Conservation (phyloP, 140 eudicot genomes). For the Stevia rebaudiana region DNA sequence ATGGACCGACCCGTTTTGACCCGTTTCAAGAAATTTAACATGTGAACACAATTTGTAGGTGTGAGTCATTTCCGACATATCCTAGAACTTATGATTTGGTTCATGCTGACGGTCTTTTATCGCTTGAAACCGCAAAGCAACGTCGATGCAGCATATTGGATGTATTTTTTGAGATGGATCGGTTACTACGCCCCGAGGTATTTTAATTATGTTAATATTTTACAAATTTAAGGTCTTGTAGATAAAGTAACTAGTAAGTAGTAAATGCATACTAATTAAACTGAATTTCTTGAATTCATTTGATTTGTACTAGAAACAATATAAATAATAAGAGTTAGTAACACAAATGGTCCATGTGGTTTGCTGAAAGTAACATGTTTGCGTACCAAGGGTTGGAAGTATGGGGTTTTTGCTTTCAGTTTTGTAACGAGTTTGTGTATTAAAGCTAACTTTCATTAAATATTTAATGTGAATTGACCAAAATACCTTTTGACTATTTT, state of each 20-base stretch:
- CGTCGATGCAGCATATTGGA: conserved; percentile 71
- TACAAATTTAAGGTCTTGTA: not conserved
- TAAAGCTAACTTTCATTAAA: too few relatives aligned
- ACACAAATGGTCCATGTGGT: too few relatives aligned
- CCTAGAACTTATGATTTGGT: conserved; percentile 97
- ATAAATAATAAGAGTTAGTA: not conserved
- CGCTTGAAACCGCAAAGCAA: conserved; percentile 62
- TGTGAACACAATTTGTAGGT: conserved; percentile 47
- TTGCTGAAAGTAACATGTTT: too few relatives aligned
- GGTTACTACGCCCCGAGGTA: conserved; percentile 99
- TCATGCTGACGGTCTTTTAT: conserved; percentile 89
- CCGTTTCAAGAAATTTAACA: not conserved
- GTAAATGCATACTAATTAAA: not conserved
- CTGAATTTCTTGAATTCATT: not conserved
- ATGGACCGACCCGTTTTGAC: not conserved
- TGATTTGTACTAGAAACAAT: not conserved
- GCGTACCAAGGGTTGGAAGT: too few relatives aligned
- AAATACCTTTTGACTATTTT: too few relatives aligned
- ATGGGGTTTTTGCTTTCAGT: too few relatives aligned
- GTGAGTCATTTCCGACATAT: conserved; percentile 94
- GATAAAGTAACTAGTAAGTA: not conserved
- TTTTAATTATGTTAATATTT: not conserved
- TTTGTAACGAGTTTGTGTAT: too few relatives aligned
- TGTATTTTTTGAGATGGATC: conserved; percentile 78
- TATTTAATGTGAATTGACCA: too few relatives aligned